These are phyloP conservation scores for Exophiala sp. DNA, from an alignment of 2,329 filamentous ascomycete species.

Conservation along the genomic window DNA sequence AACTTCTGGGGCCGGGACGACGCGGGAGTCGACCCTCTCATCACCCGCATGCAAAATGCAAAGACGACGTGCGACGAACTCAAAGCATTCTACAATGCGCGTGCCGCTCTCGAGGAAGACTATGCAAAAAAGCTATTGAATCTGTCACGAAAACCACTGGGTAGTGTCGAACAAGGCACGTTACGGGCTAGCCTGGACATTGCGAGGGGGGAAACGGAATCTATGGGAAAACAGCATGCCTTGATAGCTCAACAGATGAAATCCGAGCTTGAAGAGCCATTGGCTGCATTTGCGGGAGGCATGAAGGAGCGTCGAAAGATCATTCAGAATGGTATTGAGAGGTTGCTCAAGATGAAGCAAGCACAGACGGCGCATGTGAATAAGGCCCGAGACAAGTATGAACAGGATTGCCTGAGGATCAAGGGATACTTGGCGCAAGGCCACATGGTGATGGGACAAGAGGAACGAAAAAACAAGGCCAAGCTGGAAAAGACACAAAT, in stretches of 20 bases:
- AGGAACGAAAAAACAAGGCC: constrained; percentile 97
- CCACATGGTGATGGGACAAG: constrained; percentile 99
- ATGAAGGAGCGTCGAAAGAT: constrained; percentile 98
- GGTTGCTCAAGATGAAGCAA: constrained; percentile 84
- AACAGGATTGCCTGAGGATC: constrained; percentile 96
- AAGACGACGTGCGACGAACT: constrained; percentile 94
- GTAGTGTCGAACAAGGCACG: constrained; percentile 78
- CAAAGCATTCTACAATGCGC: constrained; percentile 82
- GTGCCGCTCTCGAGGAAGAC: constrained; percentile 92
- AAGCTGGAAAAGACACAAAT: constrained; percentile 99
- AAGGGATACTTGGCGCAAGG: constrained; percentile 97
- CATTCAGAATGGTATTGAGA: constrained; percentile 88
- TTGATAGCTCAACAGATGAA: constrained; percentile 92
- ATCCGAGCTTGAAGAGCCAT: constrained; percentile 85
- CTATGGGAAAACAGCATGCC: constrained; percentile 90
- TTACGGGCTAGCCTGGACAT: constrained; percentile 80
- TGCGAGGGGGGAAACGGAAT: constrained; percentile 80
- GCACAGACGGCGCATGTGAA: constrained; percentile 88
- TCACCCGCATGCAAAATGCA: constrained; percentile 89
- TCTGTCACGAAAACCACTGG: constrained; percentile 79
- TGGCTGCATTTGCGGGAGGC: constrained; percentile 83
- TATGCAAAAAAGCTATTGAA: constrained; percentile 84
- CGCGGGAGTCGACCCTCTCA: constrained; percentile 82
- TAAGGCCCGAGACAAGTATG: constrained; percentile 92
- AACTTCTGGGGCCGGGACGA: constrained; percentile 99